Evolutionary conservation across 345 rosid species (phyloP).

Genomic region (Linum usitatissimum): DNA sequence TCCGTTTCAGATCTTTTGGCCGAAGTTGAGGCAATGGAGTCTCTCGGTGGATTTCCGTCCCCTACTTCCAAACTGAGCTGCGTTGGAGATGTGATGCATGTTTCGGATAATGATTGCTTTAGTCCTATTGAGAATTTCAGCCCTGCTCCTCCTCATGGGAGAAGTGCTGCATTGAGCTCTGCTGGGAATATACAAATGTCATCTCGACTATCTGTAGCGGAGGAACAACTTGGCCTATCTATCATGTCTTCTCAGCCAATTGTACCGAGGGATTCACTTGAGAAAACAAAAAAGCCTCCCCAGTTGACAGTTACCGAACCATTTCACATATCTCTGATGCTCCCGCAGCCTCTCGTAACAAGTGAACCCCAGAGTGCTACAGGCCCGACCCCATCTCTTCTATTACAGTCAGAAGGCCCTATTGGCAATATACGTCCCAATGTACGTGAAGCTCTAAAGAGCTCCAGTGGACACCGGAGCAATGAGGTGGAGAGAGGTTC

Average conservation of each 20-base stretch:
- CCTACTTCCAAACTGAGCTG: slow-evolving; percentile 57
- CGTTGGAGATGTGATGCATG: slow-evolving; percentile 37
- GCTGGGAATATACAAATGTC: slow-evolving; percentile 46
- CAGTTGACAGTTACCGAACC: too few species aligned
- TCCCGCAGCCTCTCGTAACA: too few species aligned
- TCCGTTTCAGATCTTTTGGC: slow-evolving; percentile 98
- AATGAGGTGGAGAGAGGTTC: slow-evolving; percentile 18
- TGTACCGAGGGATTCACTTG: neutral
- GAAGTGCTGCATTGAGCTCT: slow-evolving; percentile 67
- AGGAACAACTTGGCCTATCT: slow-evolving; percentile 15
- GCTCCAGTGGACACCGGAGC: too few species aligned
- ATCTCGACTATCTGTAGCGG: slow-evolving; percentile 31
- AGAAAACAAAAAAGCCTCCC: too few species aligned
- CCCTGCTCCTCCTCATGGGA: slow-evolving; percentile 47
- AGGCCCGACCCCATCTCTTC: too few species aligned
- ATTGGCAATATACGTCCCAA: too few species aligned
- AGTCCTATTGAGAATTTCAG: slow-evolving; percentile 58
- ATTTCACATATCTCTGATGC: too few species aligned
- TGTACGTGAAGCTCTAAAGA: too few species aligned
- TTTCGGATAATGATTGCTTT: slow-evolving; percentile 66
- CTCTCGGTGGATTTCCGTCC: slow-evolving; percentile 59
- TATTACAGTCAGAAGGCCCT: too few species aligned
- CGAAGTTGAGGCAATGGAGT: slow-evolving; percentile 99
- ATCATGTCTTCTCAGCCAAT: slow-evolving; percentile 21
- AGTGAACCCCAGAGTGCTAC: too few species aligned